phyloP scores from a whole-genome alignment of 1,284 basidiomycete genomes.

The Butyriboletus appendiculatus region DNA sequence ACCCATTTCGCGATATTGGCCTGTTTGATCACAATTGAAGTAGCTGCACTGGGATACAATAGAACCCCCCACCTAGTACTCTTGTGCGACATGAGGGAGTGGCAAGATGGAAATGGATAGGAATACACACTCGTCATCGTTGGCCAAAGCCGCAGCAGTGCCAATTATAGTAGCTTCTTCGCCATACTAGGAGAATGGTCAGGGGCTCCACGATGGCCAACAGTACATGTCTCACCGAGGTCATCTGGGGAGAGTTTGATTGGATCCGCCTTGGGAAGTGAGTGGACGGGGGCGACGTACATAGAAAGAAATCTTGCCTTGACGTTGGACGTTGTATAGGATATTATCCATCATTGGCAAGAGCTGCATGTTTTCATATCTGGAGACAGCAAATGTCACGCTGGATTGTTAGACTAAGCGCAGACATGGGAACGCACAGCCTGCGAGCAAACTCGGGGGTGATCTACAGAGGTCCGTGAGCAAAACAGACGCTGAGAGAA shows the following conservation, averaged over 20 bases:
- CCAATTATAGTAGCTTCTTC: slow-evolving; percentile 94
- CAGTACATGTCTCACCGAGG: slow-evolving; percentile 51
- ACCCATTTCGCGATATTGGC: slow-evolving; percentile 89
- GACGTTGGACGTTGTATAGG: slow-evolving; percentile 89
- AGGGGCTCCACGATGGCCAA: slow-evolving; percentile 6
- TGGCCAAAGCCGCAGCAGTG: slow-evolving; percentile 81
- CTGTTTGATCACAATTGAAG: slow-evolving; percentile 36
- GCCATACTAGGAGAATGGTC: slow-evolving; percentile 58
- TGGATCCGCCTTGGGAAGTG: slow-evolving; percentile 19
- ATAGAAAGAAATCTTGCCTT: slow-evolving; percentile 94
- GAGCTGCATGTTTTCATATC: slow-evolving; percentile 82
- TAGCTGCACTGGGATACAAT: neutral
- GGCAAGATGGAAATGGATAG: neutral
- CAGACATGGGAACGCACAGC: slow-evolving; percentile 48
- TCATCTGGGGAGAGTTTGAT: slow-evolving; percentile 55
- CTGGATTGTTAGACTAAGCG: neutral
- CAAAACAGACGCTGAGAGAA: neutral
- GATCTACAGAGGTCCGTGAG: slow-evolving; percentile 49
- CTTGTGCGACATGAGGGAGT: slow-evolving; percentile 36
- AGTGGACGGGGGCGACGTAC: slow-evolving; percentile 45
- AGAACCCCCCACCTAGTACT: slow-evolving; percentile 53
- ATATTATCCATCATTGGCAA: slow-evolving; percentile 87
- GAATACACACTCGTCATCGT: slow-evolving; percentile 81
- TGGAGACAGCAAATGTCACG: slow-evolving; percentile 26
- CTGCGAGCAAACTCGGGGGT: slow-evolving; percentile 70